Conservation (phyloP, 306 rosid genomes). For the Ormosia emarginata region DNA sequence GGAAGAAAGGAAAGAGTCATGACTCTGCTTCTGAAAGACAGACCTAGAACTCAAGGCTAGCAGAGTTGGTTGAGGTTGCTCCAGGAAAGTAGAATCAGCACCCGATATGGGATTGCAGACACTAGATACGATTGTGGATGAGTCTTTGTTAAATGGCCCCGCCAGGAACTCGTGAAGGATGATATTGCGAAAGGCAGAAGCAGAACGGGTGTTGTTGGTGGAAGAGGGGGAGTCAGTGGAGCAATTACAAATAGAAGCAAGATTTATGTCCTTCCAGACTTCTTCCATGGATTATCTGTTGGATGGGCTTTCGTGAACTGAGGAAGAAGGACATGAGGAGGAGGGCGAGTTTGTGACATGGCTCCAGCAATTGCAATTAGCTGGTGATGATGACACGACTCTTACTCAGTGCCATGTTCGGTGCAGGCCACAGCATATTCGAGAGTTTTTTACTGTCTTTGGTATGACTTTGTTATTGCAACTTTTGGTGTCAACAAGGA, state of each 20-base stretch:
- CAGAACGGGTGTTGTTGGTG: not conserved
- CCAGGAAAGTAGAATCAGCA: not conserved
- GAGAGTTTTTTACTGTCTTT: too few relatives aligned
- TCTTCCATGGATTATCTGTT: not conserved
- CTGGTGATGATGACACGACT: not conserved
- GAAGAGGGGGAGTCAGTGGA: not conserved
- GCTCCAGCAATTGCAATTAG: too few relatives aligned
- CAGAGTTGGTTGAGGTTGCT: not conserved
- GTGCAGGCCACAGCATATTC: not conserved
- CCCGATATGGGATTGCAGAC: not conserved
- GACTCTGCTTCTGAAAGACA: not conserved
- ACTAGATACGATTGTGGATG: not conserved
- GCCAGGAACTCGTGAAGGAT: not conserved
- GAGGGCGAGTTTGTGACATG: not conserved
- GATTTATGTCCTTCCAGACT: conserved; percentile 12
- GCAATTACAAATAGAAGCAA: not conserved
- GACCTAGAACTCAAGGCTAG: not conserved
- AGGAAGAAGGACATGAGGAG: not conserved
- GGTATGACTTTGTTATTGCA: too few relatives aligned
- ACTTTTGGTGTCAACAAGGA: too few relatives aligned
- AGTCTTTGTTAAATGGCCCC: not conserved
- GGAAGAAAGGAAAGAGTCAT: not conserved
- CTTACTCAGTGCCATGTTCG: too few relatives aligned
- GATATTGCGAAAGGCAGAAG: not conserved
- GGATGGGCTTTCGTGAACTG: not conserved